These are phyloP conservation scores for Aurantiochytrium sp. DNA, from an alignment of 108 stramenopile species.

Conservation along the genomic window DNA sequence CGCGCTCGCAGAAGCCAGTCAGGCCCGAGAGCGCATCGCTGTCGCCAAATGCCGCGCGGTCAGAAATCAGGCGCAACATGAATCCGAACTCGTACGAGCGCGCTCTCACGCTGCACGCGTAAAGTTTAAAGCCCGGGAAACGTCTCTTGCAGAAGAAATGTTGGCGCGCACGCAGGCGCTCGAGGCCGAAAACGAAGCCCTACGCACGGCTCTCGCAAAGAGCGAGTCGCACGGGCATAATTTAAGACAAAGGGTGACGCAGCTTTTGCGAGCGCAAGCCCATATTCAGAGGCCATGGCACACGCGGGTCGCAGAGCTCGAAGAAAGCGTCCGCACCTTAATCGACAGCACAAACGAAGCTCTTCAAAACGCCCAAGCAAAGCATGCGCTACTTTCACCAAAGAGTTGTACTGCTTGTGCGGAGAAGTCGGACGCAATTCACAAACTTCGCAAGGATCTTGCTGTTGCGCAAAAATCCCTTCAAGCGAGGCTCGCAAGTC, in stretches of 20 bases:
- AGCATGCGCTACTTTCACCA: background rate
- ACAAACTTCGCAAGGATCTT: background rate
- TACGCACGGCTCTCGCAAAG: background rate
- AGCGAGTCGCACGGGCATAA: background rate
- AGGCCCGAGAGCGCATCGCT: background rate
- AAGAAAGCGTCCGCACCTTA: background rate
- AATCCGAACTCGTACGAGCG: background rate
- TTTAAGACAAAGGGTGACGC: background rate
- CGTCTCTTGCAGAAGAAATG: background rate
- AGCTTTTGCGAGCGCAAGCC: background rate
- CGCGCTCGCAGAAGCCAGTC: background rate
- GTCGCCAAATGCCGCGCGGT: background rate
- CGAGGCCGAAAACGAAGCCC: background rate
- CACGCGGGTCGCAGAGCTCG: background rate
- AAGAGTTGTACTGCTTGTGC: background rate
- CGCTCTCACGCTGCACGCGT: background rate
- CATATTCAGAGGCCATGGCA: background rate
- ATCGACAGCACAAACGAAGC: background rate
- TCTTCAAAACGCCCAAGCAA: background rate
- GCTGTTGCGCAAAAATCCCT: background rate
- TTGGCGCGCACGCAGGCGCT: background rate
- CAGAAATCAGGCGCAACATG: background rate
- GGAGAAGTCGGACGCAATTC: background rate
- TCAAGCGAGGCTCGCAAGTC: background rate
- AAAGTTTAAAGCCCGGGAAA: background rate